Evolutionary conservation across 805 yeast genomes (phyloP).

Genomic region (Lipomyces anomalus): DNA sequence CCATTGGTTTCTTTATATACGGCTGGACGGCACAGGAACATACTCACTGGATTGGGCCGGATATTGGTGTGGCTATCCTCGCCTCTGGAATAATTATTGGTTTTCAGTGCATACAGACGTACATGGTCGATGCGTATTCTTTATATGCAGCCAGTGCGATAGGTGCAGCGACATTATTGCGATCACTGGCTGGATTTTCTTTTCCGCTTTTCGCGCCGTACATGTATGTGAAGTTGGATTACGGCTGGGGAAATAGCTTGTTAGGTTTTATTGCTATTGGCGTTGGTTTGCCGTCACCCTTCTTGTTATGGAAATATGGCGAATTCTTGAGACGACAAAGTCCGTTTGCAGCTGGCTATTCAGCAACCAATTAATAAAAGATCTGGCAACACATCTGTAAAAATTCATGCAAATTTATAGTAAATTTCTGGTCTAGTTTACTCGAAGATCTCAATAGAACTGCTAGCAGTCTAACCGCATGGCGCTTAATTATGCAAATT

Average conservation of each 20-base stretch:
- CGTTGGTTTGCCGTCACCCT: slow-evolving; percentile 1
- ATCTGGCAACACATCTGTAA: too few relatives aligned
- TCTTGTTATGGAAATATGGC: slow-evolving; percentile 1
- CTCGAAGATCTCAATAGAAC: too few relatives aligned
- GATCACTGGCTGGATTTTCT: slow-evolving; percentile 50
- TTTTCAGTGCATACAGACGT: slow-evolving; percentile 48
- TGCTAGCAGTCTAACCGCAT: too few relatives aligned
- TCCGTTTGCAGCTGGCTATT: slow-evolving; percentile 4
- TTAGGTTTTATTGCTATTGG: slow-evolving; percentile 47
- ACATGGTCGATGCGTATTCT: slow-evolving; percentile 40
- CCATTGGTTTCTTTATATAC: slow-evolving; percentile 52
- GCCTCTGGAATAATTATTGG: too few relatives aligned
- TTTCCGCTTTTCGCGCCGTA: slow-evolving; percentile 55
- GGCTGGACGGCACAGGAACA: slow-evolving; percentile 52
- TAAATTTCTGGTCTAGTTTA: too few relatives aligned
- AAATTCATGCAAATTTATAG: too few relatives aligned
- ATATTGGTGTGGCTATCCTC: too few relatives aligned
- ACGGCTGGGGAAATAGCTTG: slow-evolving; percentile 53
- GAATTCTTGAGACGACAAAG: slow-evolving; percentile 1
- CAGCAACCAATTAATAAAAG: too few relatives aligned
- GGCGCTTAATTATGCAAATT: too few relatives aligned
- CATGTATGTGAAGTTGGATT: slow-evolving; percentile 50
- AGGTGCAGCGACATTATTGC: slow-evolving; percentile 68
- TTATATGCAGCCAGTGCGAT: slow-evolving; percentile 67
- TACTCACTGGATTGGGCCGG: slow-evolving; percentile 51